Base-by-base conservation (phyloP, 2,329 filamentous ascomycete species). In the Teratosphaeria zuluensis region DNA sequence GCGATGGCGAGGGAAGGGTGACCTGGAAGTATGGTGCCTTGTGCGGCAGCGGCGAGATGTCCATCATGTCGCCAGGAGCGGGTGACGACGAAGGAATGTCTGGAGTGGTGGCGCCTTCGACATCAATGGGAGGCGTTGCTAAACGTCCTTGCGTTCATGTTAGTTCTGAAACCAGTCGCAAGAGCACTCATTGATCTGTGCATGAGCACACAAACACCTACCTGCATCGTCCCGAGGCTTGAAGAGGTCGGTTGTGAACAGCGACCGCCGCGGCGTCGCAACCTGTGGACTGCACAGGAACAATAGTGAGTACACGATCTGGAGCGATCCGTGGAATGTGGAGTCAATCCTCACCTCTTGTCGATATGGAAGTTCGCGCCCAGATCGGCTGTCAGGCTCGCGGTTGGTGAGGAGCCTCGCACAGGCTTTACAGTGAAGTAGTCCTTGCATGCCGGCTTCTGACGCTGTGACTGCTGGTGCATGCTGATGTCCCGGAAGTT, bases 291-390 rank as follows among this genome's bases (percentile, higher is more conserved):
- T 95, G 74, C n/a, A 28, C 42, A 48, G 16, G 58, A 70, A 64
- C 68, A 56, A 60, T 55, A 54, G 58, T 63, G 69, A 65, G 69
- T 65, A 72, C 42, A 51, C 54, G 55, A 42, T 42, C 35, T 48
- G 42, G 42, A 21, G 42, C 56, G 30, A 31, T 62, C 63, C 65
- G 67, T 66, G 65, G 66, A 70, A 68, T 68, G 66, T 67, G 77
- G 82, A 64, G 66, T 35, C 28, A 35, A 9, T n/a, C 31, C 28
- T 28, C 80, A 96, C 92, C 92, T 96, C 70, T 88, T 90, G 75
- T 96, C 92, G 73, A 97, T 89, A 72, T 92, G 89, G 73, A 97
- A 95, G 78, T 97, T 99, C 72, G 96, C 91, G 59, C 92, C 96
- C 68, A 97, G 81, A 76, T 99, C 94, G 62, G 91, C 92, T 51